Evolutionary conservation across 495 filamentous ascomycete genomes (phyloP).

Genomic region (Amphirosellinia nigrospora): DNA sequence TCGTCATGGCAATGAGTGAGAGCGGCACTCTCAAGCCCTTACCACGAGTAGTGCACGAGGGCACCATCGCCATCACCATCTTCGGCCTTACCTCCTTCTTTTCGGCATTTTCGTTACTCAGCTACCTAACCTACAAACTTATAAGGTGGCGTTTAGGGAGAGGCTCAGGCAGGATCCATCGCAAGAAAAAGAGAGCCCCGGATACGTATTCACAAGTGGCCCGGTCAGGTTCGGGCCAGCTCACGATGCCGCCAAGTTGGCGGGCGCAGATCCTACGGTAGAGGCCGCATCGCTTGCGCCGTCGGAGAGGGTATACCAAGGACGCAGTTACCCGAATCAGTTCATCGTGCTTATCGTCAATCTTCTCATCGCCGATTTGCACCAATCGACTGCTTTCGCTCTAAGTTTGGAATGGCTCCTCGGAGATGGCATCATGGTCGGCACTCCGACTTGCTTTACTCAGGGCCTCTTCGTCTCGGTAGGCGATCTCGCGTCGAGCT

Average conservation of each 20-base stretch:
- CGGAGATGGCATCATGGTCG: conserved; percentile 61
- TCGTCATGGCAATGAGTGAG: conserved; percentile 3
- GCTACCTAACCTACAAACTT: conserved; percentile 64
- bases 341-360: conserved; percentile 77
- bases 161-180: not conserved
- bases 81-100: conserved; percentile 68
- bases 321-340: conserved; percentile 58
- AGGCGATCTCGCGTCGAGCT: conserved; percentile 71
- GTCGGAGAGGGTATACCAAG: conserved; percentile 35
- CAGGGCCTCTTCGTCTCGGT: conserved; percentile 76
- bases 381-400: conserved; percentile 71
- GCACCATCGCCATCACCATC: conserved; percentile 60
- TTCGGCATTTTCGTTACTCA: conserved; percentile 56
- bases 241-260: conserved; percentile 29
- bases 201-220: conserved; percentile 20
- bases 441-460: conserved; percentile 64
- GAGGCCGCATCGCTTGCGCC: conserved; percentile 8
- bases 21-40: conserved; percentile 52
- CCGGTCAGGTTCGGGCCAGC: conserved; percentile 29
- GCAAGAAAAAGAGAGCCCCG: not conserved
- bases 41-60: conserved; percentile 54
- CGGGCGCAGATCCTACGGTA: not conserved
- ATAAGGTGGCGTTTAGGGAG: conserved; percentile 55
- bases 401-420: conserved; percentile 68
- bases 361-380: conserved; percentile 74